Base-by-base conservation (phyloP, 345 rosid genomes). In the Lagerstroemia speciosa region DNA sequence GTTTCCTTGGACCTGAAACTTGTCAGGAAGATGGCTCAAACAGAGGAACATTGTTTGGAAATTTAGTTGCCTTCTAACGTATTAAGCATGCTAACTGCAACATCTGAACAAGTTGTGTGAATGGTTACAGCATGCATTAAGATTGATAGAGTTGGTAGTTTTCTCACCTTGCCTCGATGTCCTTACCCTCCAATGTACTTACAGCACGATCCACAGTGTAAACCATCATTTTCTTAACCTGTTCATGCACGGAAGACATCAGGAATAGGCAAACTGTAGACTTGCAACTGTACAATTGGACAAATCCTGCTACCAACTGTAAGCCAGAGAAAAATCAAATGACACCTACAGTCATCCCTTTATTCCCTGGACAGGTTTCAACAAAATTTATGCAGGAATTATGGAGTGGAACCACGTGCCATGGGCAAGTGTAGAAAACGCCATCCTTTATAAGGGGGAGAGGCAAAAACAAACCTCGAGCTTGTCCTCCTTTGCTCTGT, bases 401-500 rank as follows among this genome's bases (percentile, higher is more conserved):
- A 20, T 48, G 53, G 1, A 15, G 7, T 48, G 6, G 19, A 48
- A 48, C 24, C 19, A 6, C 7, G n/a, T 7, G 29, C 29, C 9
- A 52, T 1, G 9, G 58, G 58, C 58, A n/a, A 19, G n/a, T 1
- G n/a, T 22, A 52, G 8, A 52, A n/a, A n/a, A 24, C 29, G 30
- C 60, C 5, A 33, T 63, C 37, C 20, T 14, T 40, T 10, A 63
- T 12, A 32, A 5, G 66, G 20, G 41, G 41, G 66, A 34, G 41
- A 63, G 37, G n/a, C 10, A 63, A 27, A 63, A 63, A 31, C 38
- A 63, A 6, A 63, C 66, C 66, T 63, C 66, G 46, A 64, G 34
- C 46, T 64, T 36, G 67, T 64, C 67, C 67, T 64, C 46, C 30
- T 63, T 63, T 20, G 66, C 67, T 9, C 41, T 24, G 67, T 37